phyloP scores from a whole-genome alignment of 2,329 filamentous ascomycete genomes.

The Geosmithia morbida region DNA sequence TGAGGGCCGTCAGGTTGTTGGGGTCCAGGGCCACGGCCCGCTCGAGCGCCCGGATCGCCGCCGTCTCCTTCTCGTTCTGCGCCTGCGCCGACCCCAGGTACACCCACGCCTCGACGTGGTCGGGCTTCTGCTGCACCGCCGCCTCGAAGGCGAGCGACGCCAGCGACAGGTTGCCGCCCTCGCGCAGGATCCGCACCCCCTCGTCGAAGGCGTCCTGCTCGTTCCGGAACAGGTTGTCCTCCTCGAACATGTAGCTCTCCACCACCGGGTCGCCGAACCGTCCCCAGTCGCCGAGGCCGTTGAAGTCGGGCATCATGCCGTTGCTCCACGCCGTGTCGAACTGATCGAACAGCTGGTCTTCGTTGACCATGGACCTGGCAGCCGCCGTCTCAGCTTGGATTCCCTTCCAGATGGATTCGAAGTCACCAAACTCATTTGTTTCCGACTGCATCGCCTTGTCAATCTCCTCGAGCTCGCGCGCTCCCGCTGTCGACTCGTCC shows the following conservation, averaged over 20 bases:
- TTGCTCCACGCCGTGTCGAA: conserved; percentile 69
- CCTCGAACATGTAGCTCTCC: conserved; percentile 88
- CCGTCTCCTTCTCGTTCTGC: conserved; percentile 96
- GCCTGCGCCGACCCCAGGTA: conserved; percentile 85
- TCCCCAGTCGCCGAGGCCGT: conserved; percentile 48
- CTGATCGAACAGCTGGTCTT: conserved; percentile 46
- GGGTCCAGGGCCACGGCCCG: conserved; percentile 81
- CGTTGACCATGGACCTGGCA: conserved; percentile 57
- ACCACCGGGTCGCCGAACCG: conserved; percentile 60
- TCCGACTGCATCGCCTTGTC: conserved; percentile 56
- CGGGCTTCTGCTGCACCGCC: conserved; percentile 76
- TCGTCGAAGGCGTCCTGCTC: conserved; percentile 80
- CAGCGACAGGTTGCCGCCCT: conserved; percentile 85
- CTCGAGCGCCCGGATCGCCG: conserved; percentile 86
- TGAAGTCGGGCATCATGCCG: conserved; percentile 40
- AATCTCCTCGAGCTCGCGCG: conserved; percentile 77
- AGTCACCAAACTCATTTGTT: conserved; percentile 67
- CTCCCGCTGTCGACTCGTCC: conserved; percentile 58
- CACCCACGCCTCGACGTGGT: conserved; percentile 87
- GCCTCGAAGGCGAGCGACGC: conserved; percentile 93
- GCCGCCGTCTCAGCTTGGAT: conserved; percentile 64
- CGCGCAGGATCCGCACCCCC: conserved; percentile 81
- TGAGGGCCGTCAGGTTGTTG: conserved; percentile 74
- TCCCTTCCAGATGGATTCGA: conserved; percentile 79
- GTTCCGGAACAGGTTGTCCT: conserved; percentile 78